Evolutionary conservation across 2,329 filamentous ascomycete genomes (phyloP), one percentile per base, ranked within the genome.

Genomic region (Penicillium crustosum): DNA sequence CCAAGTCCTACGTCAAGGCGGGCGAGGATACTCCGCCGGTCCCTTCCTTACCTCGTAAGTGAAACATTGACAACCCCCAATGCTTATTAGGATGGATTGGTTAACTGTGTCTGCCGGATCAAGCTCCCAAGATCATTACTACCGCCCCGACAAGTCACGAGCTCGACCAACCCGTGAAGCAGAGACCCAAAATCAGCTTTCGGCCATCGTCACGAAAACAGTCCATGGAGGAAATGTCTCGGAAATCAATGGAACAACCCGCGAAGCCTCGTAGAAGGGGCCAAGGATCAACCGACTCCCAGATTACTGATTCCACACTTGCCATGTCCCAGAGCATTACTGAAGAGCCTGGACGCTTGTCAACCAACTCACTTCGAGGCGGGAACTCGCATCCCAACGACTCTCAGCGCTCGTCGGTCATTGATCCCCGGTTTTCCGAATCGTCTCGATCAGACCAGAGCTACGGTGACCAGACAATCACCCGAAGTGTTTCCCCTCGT

Each of bases 361-460:
- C 76, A 36, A 79, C 76, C 19, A 75, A 75, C 13, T 79, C 79
- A n/a, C 73, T 78, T 29, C 71, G 74, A 41, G 66, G 49, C 15
- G 19, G 78, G 27, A 83, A 85, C 64, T 81, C 84, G 29, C 87
- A 87, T 57, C 81, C 82, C 45, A 85, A 88, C 61, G 86, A 89
- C 61, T 78, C 80, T 27, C 81, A 81, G 57, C 84, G 86, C 15
- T 81, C 85, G 3, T 85, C 86, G 8, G 80, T 89, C 21, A 85
- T 87, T 12, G 78, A 85, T 31, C 83, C 84, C 61, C 82, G 90
- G 41, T 77, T 89, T 29, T 94, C 90, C 6, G 93, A 97, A 69
- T 97, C 93, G 2, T 96, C 92, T 2, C 85, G 90, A 64, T 97
- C 93, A 29, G 93, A 97, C 73, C 89, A 85, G 44, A 96, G 90